Conservation (phyloP, 2,329 filamentous ascomycete species). For the Hymenoscyphus repandus region DNA sequence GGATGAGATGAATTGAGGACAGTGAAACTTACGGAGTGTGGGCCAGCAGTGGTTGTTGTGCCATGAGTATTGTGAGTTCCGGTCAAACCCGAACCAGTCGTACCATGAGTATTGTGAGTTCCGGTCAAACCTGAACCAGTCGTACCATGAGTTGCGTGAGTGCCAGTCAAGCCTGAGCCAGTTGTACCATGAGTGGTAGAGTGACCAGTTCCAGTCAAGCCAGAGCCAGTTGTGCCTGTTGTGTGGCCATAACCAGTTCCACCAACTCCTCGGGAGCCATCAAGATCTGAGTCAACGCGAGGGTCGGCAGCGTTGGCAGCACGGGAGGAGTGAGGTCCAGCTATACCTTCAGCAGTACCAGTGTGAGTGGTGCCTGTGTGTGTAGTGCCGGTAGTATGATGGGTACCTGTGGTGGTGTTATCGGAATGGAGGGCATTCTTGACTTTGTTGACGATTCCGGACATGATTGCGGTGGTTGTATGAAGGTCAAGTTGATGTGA, state of each 20-base stretch:
- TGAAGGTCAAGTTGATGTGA: neutral
- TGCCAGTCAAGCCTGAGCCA: slow-evolving; percentile 3
- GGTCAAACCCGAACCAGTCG: slow-evolving; percentile 4
- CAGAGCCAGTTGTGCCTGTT: slow-evolving; percentile 1
- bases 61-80: neutral
- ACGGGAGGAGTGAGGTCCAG: slow-evolving; percentile 21
- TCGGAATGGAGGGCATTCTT: slow-evolving; percentile 38
- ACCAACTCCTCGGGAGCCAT: slow-evolving; percentile 20
- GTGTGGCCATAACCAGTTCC: slow-evolving; percentile 6
- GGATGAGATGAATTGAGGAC: no score
- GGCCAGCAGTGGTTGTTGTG: neutral
- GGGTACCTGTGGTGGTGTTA: slow-evolving; percentile 14
- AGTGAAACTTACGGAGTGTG: slow-evolving; percentile 1
- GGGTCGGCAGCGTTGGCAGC: slow-evolving; percentile 45
- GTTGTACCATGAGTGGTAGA: no score
- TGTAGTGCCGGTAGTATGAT: slow-evolving; percentile 11
- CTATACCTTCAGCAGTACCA: slow-evolving; percentile 14
- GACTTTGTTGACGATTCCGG: slow-evolving; percentile 40
- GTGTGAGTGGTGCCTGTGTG: slow-evolving; percentile 6
- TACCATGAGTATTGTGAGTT: neutral
- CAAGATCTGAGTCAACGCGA: slow-evolving; percentile 44
- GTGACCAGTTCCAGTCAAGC: slow-evolving; percentile 6
- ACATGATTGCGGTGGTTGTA: slow-evolving; percentile 35
- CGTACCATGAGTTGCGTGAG: neutral
- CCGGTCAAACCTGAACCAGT: slow-evolving; percentile 1